Percentiles rank a stretch among this genome's conserved stretches.
Conservation (phyloP, 2,329 filamentous ascomycete species). For the Tolypocladium tropicale region DNA sequence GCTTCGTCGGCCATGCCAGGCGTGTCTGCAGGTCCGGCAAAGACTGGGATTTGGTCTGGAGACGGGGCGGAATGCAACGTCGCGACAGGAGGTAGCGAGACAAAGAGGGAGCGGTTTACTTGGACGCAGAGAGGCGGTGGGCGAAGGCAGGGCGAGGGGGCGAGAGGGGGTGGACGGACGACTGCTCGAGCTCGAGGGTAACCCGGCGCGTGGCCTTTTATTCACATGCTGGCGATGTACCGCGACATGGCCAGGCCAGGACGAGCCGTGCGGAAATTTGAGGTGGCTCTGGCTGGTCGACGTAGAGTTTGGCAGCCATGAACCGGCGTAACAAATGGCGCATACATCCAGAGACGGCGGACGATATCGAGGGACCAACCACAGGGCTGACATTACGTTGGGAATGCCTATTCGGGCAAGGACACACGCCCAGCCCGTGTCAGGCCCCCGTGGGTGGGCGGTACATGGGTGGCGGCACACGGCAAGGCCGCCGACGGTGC, state of each 20-base stretch:
- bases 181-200: too few species aligned
- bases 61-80: not conserved
- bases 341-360: not conserved
- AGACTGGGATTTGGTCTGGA: not conserved
- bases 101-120: not conserved
- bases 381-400: not conserved
- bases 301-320: not conserved
- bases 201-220: not conserved
- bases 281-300: not conserved
- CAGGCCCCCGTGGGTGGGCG: not conserved
- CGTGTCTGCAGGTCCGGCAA: not conserved
- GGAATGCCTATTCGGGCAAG: not conserved
- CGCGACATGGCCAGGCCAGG: not conserved
- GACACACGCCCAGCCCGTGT: not conserved
- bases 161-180: too few species aligned
- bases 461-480: too few species aligned
- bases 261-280: not conserved
- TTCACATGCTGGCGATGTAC: not conserved
- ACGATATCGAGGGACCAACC: constrained; percentile 1
- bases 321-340: constrained; percentile 1
- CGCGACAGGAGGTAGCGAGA: not conserved
- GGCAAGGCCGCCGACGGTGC: not conserved
- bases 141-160: too few species aligned
- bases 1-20: constrained; percentile 9
- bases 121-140: not conserved